These are phyloP conservation scores for Sanghuangporus sanghuang DNA, from an alignment of 1,284 basidiomycete genomes.

Conservation along the genomic window DNA sequence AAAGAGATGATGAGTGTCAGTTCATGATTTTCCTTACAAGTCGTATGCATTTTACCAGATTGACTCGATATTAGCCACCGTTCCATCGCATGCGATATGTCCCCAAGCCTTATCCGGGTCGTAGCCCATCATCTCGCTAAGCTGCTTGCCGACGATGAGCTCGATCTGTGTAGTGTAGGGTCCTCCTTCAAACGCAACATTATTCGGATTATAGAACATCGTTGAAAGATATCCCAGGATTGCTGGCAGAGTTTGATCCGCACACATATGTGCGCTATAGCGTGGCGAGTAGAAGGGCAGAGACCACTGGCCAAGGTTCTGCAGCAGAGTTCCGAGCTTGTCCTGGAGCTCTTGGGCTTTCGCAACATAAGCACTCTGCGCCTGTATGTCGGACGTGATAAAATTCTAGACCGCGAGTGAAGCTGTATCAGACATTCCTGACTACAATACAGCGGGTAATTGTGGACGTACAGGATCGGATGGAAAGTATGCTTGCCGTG, in stretches of 20 bases:
- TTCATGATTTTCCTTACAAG: neutral
- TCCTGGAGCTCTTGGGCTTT: neutral
- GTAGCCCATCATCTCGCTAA: constrained; percentile 40
- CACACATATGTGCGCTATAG: constrained; percentile 38
- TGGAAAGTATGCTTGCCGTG: constrained; percentile 19
- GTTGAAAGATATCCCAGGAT: constrained; percentile 34
- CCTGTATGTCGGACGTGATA: constrained; percentile 17
- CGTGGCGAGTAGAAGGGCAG: constrained; percentile 39
- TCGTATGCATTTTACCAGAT: constrained; percentile 33
- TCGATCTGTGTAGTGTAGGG: constrained; percentile 39
- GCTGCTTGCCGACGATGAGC: constrained; percentile 34
- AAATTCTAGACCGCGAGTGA: constrained; percentile 19
- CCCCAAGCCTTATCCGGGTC: constrained; percentile 32
- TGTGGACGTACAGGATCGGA: constrained; percentile 17
- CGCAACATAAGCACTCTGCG: constrained; percentile 12
- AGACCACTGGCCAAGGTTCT: constrained; percentile 25
- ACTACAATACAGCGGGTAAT: neutral
- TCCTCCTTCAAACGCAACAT: constrained; percentile 37
- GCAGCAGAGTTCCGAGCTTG: neutral
- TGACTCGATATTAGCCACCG: constrained; percentile 43
- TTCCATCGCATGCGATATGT: constrained; percentile 40
- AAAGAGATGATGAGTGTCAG: neutral
- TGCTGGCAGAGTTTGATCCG: constrained; percentile 34
- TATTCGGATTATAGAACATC: constrained; percentile 40
- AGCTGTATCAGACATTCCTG: neutral